Conservation (phyloP, 768 basidiomycete species). For the Coprinopsis cinerea region DNA sequence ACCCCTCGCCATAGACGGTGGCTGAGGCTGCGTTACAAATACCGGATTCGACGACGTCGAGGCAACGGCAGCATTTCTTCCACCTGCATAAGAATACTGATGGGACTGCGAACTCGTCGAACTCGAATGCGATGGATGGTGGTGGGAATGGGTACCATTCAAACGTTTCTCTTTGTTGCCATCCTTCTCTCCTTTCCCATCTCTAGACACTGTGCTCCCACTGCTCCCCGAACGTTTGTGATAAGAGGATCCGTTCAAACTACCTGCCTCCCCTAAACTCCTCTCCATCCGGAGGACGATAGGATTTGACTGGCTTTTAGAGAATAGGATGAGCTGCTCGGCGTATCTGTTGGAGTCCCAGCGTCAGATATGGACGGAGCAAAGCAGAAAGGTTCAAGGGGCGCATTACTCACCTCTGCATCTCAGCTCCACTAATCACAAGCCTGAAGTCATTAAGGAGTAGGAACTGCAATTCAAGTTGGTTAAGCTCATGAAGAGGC, state of each 20-base stretch:
- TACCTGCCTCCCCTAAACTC: background rate
- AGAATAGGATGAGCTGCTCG: conserved; percentile 78
- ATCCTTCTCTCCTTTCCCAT: background rate
- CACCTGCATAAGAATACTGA: too few species aligned
- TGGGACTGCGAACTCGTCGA: background rate
- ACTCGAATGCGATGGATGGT: background rate
- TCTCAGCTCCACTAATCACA: conserved; percentile 81
- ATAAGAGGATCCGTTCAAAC: background rate
- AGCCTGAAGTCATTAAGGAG: conserved; percentile 93
- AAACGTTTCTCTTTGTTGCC: background rate
- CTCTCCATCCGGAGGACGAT: conserved; percentile 2
- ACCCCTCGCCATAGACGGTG: background rate
- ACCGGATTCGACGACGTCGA: too few species aligned
- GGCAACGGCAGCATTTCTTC: too few species aligned
- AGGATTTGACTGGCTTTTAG: conserved; percentile 22
- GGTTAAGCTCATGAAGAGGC: conserved; percentile 88
- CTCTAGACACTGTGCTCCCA: background rate
- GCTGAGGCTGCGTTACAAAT: background rate
- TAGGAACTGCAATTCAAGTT: conserved; percentile 94
- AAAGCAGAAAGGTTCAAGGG: background rate
- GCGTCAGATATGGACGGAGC: background rate
- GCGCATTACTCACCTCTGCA: conserved; percentile 55
- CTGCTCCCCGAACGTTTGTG: background rate
- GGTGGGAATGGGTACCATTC: background rate
- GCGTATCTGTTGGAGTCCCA: conserved; percentile 51